Evolutionary conservation across 106 monocot species (phyloP), one percentile per base, ranked within the genome.

Genomic region (Hemerocallis citrina): DNA sequence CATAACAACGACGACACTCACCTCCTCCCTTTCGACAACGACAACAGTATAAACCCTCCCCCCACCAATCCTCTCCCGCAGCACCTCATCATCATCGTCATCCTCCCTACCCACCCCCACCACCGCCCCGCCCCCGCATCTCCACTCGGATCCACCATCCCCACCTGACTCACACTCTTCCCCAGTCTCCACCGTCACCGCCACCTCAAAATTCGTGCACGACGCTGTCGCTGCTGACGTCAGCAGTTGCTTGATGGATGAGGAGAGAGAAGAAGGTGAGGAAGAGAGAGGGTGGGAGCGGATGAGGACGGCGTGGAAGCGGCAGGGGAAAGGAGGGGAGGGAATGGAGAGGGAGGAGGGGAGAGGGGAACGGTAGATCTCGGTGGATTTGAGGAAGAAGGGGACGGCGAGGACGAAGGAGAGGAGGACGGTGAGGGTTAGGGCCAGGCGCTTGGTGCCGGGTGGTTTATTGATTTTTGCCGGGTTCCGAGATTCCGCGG

Each of bases 341-440:
- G 65, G 87, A 71, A 4, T 72, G 84, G 77, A 70, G 79, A 6
- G 84, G 84, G 51, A 81, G 63, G 17, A 64, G 15, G 50, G 71
- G 77, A 0, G 78, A 77, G 7, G 52, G 43, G n/a, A n/a, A n/a
- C n/a, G n/a, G n/a, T n/a, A n/a, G n/a, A n/a, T n/a, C n/a, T n/a
- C n/a, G n/a, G n/a, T n/a, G 22, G 76, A 72, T 3, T 50, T 63
- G 38, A 83, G 57, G 59, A 34, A 50, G 19, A 17, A 13, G 12
- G 92, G 72, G 41, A 92, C 77, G 69, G 85, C 66, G 10, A 52
- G 46, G 49, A 93, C 72, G 64, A 83, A 65, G 62, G 38, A 62
- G 65, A 74, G 82, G 12, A 89, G 94, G 37, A 94, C 77, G 62
- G 94, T 70, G 67, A 86, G 74, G 57, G 89, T 83, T 28, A 94